Evolutionary conservation across 179 eudicot species (phyloP), one percentile per base, ranked within the genome.

Genomic region (Spergularia azorica): DNA sequence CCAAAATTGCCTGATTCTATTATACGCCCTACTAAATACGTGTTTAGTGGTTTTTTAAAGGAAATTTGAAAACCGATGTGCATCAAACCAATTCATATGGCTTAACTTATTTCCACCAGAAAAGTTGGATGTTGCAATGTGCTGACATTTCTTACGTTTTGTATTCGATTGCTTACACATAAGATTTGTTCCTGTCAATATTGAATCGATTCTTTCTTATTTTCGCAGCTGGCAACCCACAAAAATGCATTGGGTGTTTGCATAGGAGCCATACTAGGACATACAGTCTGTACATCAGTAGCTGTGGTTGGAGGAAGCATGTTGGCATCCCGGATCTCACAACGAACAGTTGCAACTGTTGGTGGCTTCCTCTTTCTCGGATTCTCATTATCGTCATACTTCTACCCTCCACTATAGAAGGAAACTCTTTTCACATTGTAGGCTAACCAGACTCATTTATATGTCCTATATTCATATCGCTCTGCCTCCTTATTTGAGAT

Each of bases 251-350:
- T 96, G 70, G 99, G 99, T 51, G 99, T 95, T 46, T 95, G 97
- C 1, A 46, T 89, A 20, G 99, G 99, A 60, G 99, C 97, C 48
- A 73, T 52, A 3, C 26, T 95, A 16, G 99, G 99, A 18, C 99
- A 95, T 82, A 86, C 87, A 1, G 87, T 93, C 20, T 93, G 97
- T 70, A 96, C 99, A 15, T 96, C 98, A 14, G 74, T 94, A 73
- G 99, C 99, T 0, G 99, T 96, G 72, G 85, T 94, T 12, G 99
- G 99, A 72, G 99, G 99, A 77, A 94, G 98, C 83, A 88, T 96
- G 88, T 79, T 96, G 46, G 99, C 99, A 10, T 91, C 99, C 17
- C 89, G 78, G 89, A 96, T 96, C 85, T 96, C 99, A 0, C 98
- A 94, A 77, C 86, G 91, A 54, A 90, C 99, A 1, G 99, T 96